Evolutionary conservation across 805 yeast species (phyloP), one percentile per base, ranked within the genome.

Genomic region (Dipodascopsis tothii): DNA sequence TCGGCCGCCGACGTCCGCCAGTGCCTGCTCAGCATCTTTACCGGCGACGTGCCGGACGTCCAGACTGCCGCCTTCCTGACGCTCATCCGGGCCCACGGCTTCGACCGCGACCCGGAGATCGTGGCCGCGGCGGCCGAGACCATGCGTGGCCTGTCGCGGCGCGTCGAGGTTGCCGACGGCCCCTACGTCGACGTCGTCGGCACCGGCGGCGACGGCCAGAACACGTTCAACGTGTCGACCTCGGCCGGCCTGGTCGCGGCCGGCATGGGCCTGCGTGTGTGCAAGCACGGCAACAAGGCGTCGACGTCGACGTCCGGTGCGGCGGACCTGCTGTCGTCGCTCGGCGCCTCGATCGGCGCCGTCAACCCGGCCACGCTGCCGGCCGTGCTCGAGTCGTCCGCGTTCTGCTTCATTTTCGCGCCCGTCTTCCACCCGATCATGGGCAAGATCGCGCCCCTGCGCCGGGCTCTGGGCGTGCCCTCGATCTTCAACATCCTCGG

Each of bases 171-270:
- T 9, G 42, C 39, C 30, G 32, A 32, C 9, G 32, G 61, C 1
- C 82, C 82, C 0, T 81, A 74, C 54, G 71, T 81, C 4, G 99
- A 92, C 62, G 84, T 92, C 23, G 99, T 92, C 4, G 99, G 99
- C 1, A 92, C 99, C 0, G 99, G 99, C 21, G 99, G 99, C 14
- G 99, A 92, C 60, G 96, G 96, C 1, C 95, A 92, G 60, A 82
- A 92, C 60, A 92, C 99, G 0, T 92, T 92, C 68, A 92, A 92
- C 56, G 98, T 92, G 2, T 82, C 94, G 14, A 92, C 98, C 0
- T 84, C 96, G 2, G 72, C 96, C 1, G 96, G 96, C 1, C 86
- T 92, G 38, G 87, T 92, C 2, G 92, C 87, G 0, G 85, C 97
- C 0, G 99, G 98, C 5, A 81, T 86, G 70, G 74, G 75, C 3